Evolutionary conservation across 768 basidiomycete species (phyloP), one percentile per base, ranked within the genome.

Genomic region (Rubroboletus satanas): DNA sequence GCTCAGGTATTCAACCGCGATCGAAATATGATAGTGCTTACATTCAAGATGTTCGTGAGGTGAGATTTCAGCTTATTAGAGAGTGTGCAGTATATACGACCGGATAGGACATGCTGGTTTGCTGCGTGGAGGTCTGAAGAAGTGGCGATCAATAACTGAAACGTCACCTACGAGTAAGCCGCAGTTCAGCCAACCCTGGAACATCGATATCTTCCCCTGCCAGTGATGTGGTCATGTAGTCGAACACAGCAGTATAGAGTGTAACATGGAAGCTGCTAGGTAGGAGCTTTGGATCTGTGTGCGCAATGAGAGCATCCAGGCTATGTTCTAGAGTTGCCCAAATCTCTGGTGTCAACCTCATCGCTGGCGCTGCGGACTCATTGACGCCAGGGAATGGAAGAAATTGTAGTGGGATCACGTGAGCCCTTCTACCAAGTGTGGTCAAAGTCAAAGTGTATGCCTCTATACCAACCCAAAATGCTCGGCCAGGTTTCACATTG

Each of bases 401-500:
- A 11, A 5, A 1, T 39, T 5, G n/a, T 10, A 9, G 1, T 9
- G 26, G 14, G 26, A 18, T 31, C 44, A 31, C 42, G 42, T 26
- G 26, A 28, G 8, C 5, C 42, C 2, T 17, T 15, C 2, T 42
- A 9, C 26, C 26, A 26, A 26, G 26, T 26, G 26, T 26, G 1
- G 26, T n/a, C n/a, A n/a, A n/a, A n/a, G 26, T 26, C 26, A 26
- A 26, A 26, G 26, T 26, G 5, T 26, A 5, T 26, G 26, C 26
- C 26, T 26, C 26, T 5, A 26, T 5, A 46, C 42, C 14, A 49
- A 33, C 2, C 45, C 48, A 42, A n/a, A 37, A 67, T 67, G 64
- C 53, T 65, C 52, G 33, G 42, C 43, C 55, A 39, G 18, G 56
- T 57, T 29, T 46, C 55, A 45, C 60, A n/a, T 12, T 66, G 59